Evolutionary conservation across 768 basidiomycete species (phyloP), one percentile per base, ranked within the genome.

Genomic region (Pleurotus citrinopileatus): DNA sequence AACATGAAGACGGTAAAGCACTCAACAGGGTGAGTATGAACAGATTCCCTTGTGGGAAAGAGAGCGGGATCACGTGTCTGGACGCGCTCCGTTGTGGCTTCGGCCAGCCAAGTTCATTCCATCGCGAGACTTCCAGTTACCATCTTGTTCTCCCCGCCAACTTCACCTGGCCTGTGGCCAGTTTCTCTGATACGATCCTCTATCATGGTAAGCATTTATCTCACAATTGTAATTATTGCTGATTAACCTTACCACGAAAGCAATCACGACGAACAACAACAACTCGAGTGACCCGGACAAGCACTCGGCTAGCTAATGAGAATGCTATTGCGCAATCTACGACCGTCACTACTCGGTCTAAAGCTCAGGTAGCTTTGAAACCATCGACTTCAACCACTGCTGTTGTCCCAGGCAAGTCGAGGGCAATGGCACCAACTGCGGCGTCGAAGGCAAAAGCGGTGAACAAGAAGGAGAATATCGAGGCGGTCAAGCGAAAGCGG

Each of bases 401-500:
- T 22, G 15, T 23, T 3, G 28, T 23, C 2, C 19, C 48, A 13
- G 48, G 48, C 15, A 51, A 51, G 22, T 36, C 48, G n/a, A 51
- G 29, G 9, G 48, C 48, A n/a, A 51, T 34, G 4, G 48, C 48
- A 29, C 28, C 29, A 2, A 51, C 48, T 15, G 48, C 48, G 20
- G 48, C 48, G 23, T 51, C 48, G 17, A 34, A 22, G 32, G 48
- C 48, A 6, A 51, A 23, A 23, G 17, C 23, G 29, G 48, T 51
- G 10, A 17, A 20, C 48, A 60, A 58, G 26, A 60, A 59, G 48
- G 57, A 55, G 40, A 57, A 56, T 13, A 19, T n/a, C 3, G 13
- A 28, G 19, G 34, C 48, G 10, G 48, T 36, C 29, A 51, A 51
- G 12, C 29, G 48, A n/a, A 51, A 51, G 25, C 29, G 48, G 7